Base-by-base conservation (phyloP, 371 early-diverging fungal species). In the Rhizomucor miehei region DNA sequence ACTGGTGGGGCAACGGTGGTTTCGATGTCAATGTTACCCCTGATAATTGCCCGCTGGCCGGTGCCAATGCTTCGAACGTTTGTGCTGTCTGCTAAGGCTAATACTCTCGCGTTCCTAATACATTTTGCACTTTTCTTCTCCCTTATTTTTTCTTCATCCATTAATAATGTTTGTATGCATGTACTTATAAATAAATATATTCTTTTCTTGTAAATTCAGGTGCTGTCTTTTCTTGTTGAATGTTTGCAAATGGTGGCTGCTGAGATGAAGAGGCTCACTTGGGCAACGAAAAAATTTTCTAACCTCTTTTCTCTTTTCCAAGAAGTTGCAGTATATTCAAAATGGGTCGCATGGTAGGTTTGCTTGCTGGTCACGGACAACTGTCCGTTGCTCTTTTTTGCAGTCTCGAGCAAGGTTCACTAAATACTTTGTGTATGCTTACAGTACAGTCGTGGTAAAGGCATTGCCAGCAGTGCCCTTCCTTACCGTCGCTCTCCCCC, bases 401-500 rank as follows among this genome's bases (percentile, higher is more conserved):
- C 14, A 38, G 38, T 14, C 9, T 38, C 14, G 38, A 14, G 38
- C 12, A 41, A 3, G 8, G 8, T 29, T 5, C 29, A 8, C 29
- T 29, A 29, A 46, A 24, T 8, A 8, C 29, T 29, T 29, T 29
- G 11, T 43, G 45, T 37, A n/a, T 41, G 34, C 2, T 20, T 40
- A 10, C 59, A 65, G 97, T 94, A 97, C 84, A 90, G 92, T 82
- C 88, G 93, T 71, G 95, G 95, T 71, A 96, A 97, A 91, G 99
- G 99, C 90, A 98, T 99, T 74, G 87, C 97, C 79, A 83, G 90
- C 73, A 95, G 97, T 69, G 98, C 98, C 77, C 89, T 96, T 74
- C 99, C 99, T 77, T 99, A 99, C 88, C 92, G 94, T 74, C 97
- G 99, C 77, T 85, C 95, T 66, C 90, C 97, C 60, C 93, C 99